Conservation (phyloP, 2,329 filamentous ascomycete species). For the Lachnellula occidentalis region DNA sequence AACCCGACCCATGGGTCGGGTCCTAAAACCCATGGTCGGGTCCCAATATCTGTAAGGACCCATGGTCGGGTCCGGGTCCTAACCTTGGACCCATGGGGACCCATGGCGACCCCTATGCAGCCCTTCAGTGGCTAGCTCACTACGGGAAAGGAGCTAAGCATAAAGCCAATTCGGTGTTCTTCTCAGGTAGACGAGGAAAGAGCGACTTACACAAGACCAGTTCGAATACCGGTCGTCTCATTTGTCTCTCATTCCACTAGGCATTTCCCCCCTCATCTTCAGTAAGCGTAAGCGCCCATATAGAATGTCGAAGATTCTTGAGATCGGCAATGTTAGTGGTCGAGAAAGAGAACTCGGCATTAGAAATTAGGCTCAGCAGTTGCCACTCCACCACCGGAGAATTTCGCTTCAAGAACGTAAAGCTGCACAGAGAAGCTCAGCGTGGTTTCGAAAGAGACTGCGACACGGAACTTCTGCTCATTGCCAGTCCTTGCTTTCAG, state of each 20-base stretch:
- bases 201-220: conserved; percentile 8
- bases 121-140: too few species aligned
- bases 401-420: conserved; percentile 29
- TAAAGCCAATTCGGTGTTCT: too few species aligned
- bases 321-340: conserved; percentile 22
- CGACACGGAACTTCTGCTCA: background rate
- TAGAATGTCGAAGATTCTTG: conserved; percentile 4
- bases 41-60: too few species aligned
- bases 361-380: conserved; percentile 30
- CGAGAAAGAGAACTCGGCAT: conserved; percentile 34
- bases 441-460: background rate
- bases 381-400: conserved; percentile 10
- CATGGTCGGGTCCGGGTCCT: too few species aligned
- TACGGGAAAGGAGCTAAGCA: too few species aligned
- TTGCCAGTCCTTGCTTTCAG: too few species aligned
- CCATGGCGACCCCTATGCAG: too few species aligned
- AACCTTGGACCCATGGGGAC: too few species aligned
- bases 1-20: too few species aligned
- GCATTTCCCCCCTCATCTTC: conserved; percentile 16
- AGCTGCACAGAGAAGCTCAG: conserved; percentile 19
- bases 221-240: background rate
- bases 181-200: too few species aligned
- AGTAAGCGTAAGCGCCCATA: conserved; percentile 23
- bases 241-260: conserved; percentile 7
- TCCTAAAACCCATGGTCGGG: too few species aligned